Conservation (phyloP, 768 basidiomycete genomes). For the Tubosaeta sp. region DNA sequence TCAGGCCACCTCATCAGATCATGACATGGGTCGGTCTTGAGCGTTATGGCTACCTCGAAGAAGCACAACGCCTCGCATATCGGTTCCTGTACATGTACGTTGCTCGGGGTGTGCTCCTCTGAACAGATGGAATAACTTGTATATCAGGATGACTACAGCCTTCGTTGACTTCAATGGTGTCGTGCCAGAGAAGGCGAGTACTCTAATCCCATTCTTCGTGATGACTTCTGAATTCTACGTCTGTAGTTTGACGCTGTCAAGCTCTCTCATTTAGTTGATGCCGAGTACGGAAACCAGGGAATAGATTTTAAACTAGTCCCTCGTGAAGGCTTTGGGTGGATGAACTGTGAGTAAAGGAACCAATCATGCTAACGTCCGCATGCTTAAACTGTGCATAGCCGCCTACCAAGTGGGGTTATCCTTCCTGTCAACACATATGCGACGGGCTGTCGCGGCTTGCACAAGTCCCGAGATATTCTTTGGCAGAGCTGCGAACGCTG, state of each 20-base stretch:
- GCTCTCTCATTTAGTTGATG: slow-evolving; percentile 92
- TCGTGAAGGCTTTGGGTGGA: slow-evolving; percentile 98
- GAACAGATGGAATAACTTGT: slow-evolving; percentile 1
- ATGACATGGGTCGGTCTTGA: slow-evolving; percentile 98
- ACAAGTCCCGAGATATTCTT: slow-evolving; percentile 92
- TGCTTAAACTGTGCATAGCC: slow-evolving; percentile 41
- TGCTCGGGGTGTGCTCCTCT: slow-evolving; percentile 32
- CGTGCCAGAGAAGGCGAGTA: slow-evolving; percentile 85
- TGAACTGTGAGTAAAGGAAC: slow-evolving; percentile 64
- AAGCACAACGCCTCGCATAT: slow-evolving; percentile 90
- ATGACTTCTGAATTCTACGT: neutral
- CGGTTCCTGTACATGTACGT: slow-evolving; percentile 99
- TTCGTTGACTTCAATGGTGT: slow-evolving; percentile 98
- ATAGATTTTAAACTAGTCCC: slow-evolving; percentile 98
- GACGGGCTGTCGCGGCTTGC: slow-evolving; percentile 92
- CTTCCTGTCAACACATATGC: slow-evolving; percentile 90
- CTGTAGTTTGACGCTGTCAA: slow-evolving; percentile 90
- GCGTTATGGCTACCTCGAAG: slow-evolving; percentile 91
- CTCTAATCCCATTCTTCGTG: neutral
- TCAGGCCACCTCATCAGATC: slow-evolving; percentile 94
- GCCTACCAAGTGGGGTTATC: slow-evolving; percentile 96
- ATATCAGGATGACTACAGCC: slow-evolving; percentile 80
- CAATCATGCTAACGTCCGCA: neutral
- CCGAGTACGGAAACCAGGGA: slow-evolving; percentile 95
- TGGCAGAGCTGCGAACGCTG: slow-evolving; percentile 40